Percentiles rank a stretch among this genome's conserved stretches.
Evolutionary conservation across 306 rosid genomes (phyloP).

Genomic region (Begonia fuchsioides): DNA sequence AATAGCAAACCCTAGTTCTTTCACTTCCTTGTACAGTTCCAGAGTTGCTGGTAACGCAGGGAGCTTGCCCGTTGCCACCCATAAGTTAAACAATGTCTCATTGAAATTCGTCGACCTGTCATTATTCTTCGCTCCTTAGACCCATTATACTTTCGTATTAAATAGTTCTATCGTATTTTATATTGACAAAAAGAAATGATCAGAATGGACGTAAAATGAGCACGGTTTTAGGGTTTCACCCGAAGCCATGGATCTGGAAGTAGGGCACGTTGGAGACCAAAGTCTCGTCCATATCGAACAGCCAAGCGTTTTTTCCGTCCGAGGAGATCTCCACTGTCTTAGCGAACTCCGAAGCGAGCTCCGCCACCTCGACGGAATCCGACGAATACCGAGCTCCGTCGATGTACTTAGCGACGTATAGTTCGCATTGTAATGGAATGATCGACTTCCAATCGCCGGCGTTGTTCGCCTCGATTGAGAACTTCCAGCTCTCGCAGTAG

Average conservation of each 20-base stretch:
- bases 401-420: slow-evolving; percentile 44
- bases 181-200: not conserved
- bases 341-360: slow-evolving; percentile 19
- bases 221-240: not conserved
- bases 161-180: no score
- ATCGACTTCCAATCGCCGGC: slow-evolving; percentile 44
- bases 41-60: not conserved
- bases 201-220: not conserved
- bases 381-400: slow-evolving; percentile 26
- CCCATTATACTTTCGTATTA: no score
- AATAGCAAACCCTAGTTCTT: not conserved
- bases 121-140: not conserved
- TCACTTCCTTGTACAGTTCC: not conserved
- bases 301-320: no score
- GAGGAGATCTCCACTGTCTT: no score
- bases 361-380: slow-evolving; percentile 27
- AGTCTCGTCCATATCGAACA: no score
- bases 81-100: not conserved
- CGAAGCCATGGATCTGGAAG: not conserved
- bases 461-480: slow-evolving; percentile 64
- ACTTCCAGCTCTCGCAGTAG: slow-evolving; percentile 58
- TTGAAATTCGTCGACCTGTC: not conserved
- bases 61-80: not conserved
- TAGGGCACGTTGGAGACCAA: not conserved
- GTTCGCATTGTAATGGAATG: slow-evolving; percentile 27